Conservation (phyloP, 2,329 filamentous ascomycete genomes). For the Trichoderma atroviride region DNA sequence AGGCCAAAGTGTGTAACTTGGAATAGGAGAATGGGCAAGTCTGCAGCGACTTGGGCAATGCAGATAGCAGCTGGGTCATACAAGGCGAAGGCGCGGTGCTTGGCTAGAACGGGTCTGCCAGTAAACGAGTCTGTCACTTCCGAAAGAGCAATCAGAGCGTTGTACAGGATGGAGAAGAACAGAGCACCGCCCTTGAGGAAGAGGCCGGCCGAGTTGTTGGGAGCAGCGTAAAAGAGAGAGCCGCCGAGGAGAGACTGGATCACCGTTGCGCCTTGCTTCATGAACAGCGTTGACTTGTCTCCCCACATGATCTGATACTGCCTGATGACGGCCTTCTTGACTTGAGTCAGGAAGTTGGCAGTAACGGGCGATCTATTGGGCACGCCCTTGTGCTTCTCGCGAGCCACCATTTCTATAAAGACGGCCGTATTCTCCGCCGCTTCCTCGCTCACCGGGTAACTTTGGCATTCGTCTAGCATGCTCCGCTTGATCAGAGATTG, state of each 20-base stretch:
- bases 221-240: constrained; percentile 68
- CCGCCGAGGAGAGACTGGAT: constrained; percentile 64
- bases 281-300: constrained; percentile 64
- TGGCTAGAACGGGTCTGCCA: constrained; percentile 61
- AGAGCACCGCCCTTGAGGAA: constrained; percentile 66
- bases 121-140: constrained; percentile 67
- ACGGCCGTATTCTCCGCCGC: constrained; percentile 53
- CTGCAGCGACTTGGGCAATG: constrained; percentile 57
- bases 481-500: constrained; percentile 51
- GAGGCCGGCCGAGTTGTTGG: constrained; percentile 58
- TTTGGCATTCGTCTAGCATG: constrained; percentile 52
- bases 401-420: constrained; percentile 56
- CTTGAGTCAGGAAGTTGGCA: constrained; percentile 56
- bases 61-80: constrained; percentile 63
- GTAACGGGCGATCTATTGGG: constrained; percentile 59
- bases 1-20: constrained; percentile 62
- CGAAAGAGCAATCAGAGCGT: constrained; percentile 63
- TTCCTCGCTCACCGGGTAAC: constrained; percentile 54
- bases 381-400: constrained; percentile 59
- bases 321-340: constrained; percentile 57
- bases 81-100: constrained; percentile 60
- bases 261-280: constrained; percentile 62
- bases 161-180: constrained; percentile 66
- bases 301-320: constrained; percentile 69
- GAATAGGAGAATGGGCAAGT: constrained; percentile 59